Percentiles rank a stretch among this genome's conserved stretches.
Conservation (phyloP, 2,329 filamentous ascomycete genomes). For the Monosporascus sp. region DNA sequence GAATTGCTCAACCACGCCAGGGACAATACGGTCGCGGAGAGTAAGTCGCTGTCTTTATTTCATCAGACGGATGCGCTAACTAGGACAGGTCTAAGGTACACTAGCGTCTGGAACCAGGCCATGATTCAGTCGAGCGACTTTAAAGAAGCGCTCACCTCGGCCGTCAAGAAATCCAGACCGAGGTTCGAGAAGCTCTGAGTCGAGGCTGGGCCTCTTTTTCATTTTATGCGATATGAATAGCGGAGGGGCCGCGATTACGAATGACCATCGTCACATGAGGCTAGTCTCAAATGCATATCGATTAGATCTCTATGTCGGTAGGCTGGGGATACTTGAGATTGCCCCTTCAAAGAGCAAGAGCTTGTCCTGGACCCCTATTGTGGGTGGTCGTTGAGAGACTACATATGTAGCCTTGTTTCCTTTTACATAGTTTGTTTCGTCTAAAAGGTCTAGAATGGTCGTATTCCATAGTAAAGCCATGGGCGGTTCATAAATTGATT, state of each 20-base stretch:
- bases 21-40: constrained; percentile 73
- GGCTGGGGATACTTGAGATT: too few species aligned
- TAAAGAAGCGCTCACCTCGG: constrained; percentile 65
- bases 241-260: neutral
- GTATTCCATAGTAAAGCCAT: neutral
- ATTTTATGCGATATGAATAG: neutral
- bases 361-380: too few species aligned
- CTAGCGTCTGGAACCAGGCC: constrained; percentile 79
- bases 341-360: too few species aligned
- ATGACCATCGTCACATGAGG: neutral
- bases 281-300: too few species aligned
- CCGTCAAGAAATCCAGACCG: constrained; percentile 71
- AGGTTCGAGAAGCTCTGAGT: constrained; percentile 76
- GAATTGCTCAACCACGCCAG: constrained; percentile 44
- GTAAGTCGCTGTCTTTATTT: constrained; percentile 37
- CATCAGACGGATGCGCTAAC: constrained; percentile 12
- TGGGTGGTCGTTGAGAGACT: too few species aligned
- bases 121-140: constrained; percentile 80
- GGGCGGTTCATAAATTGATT: neutral
- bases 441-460: too few species aligned
- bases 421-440: neutral
- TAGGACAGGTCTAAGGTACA: constrained; percentile 65
- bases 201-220: neutral
- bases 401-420: neutral
- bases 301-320: too few species aligned